Conservation (phyloP, 2,329 filamentous ascomycete species). For the Beauveria bassiana region DNA sequence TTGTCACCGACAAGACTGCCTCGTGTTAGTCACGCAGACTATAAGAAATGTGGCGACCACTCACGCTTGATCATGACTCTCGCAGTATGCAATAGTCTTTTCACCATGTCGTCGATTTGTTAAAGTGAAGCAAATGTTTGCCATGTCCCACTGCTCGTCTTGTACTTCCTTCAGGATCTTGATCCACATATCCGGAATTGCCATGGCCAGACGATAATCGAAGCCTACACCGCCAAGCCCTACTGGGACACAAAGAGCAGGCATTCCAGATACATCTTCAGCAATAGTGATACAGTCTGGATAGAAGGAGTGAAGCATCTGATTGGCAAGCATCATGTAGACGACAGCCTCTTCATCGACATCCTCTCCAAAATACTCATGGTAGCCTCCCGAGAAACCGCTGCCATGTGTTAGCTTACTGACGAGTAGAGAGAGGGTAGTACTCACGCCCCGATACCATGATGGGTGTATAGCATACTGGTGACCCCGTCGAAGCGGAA, state of each 20-base stretch:
- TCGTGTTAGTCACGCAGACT: conserved; percentile 17
- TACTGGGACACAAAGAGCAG: conserved; percentile 81
- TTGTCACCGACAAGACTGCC: conserved; percentile 88
- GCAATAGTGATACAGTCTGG: conserved; percentile 85
- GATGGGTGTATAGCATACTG: conserved; percentile 93
- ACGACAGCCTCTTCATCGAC: conserved; percentile 92
- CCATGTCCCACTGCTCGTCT: conserved; percentile 89
- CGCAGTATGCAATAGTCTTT: conserved; percentile 96
- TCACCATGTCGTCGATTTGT: conserved; percentile 92
- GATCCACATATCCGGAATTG: conserved; percentile 97
- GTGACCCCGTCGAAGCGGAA: conserved; percentile 98
- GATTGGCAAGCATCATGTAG: conserved; percentile 94
- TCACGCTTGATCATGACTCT: conserved; percentile 96
- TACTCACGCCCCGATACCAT: conserved; percentile 90
- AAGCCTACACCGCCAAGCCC: conserved; percentile 89
- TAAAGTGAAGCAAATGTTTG: conserved; percentile 74
- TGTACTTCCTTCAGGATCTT: conserved; percentile 92
- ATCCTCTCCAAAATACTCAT: conserved; percentile 86
- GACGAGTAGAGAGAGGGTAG: not conserved
- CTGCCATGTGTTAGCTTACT: conserved; percentile 36
- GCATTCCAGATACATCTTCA: conserved; percentile 98
- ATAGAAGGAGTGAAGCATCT: conserved; percentile 88
- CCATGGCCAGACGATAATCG: conserved; percentile 96
- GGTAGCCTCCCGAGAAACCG: conserved; percentile 94
- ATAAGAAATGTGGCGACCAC: conserved; percentile 27